Percentiles rank a stretch among this genome's conserved stretches.
Evolutionary conservation across 495 filamentous ascomycete species (phyloP).

Genomic region (Penicillium egyptiacum): DNA sequence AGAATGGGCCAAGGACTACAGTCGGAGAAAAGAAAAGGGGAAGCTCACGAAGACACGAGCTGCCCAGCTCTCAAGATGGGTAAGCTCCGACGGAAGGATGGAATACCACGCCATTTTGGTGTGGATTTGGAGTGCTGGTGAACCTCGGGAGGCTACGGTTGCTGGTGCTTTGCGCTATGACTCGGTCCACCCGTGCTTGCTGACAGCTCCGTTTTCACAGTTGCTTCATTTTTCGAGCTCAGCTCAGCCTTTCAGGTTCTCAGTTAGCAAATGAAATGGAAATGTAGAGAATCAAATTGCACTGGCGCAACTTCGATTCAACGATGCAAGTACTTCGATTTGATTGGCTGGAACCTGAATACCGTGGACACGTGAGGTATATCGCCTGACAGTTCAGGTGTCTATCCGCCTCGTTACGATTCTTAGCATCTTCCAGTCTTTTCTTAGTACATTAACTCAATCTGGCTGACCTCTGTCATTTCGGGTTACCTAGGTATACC

Average conservation of each 20-base stretch:
- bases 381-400: background rate
- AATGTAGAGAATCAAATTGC: background rate
- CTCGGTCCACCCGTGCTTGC: background rate
- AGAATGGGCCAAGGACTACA: background rate
- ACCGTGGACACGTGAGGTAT: background rate
- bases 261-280: background rate
- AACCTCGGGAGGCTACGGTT: constrained; percentile 10
- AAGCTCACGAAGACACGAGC: constrained; percentile 61
- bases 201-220: background rate
- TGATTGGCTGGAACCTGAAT: background rate
- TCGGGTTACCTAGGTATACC: too few relatives aligned
- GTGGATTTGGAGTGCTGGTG: background rate
- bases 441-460: too few relatives aligned
- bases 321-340: background rate
- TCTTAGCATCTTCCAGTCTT: background rate
- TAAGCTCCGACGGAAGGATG: constrained; percentile 58
- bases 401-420: background rate
- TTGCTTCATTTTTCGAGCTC: background rate
- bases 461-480: too few relatives aligned
- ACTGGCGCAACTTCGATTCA: background rate
- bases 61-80: constrained; percentile 62
- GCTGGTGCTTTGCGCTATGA: constrained; percentile 1
- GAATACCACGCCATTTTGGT: constrained; percentile 62
- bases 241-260: background rate
- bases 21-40: constrained; percentile 1